Percentiles rank a stretch among this genome's conserved stretches.
Conservation (phyloP, 108 stramenopile genomes). For the Skeletonema grethae region DNA sequence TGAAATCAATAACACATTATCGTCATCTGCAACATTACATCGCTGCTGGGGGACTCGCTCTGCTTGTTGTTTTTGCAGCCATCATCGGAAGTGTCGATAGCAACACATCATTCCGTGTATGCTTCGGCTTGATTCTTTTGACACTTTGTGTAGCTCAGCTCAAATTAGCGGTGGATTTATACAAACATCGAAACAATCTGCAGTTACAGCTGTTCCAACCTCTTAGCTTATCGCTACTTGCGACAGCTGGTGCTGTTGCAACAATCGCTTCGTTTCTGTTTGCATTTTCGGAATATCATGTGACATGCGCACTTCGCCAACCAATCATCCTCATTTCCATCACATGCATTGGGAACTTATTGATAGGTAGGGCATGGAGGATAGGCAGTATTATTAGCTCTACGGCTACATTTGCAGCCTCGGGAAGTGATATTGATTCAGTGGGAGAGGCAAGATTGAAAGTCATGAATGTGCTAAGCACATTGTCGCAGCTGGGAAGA, state of each 20-base stretch:
- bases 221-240: not conserved
- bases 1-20: no score
- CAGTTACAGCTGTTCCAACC: not conserved
- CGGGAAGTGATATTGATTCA: no score
- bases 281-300: not conserved
- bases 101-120: not conserved
- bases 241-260: not conserved
- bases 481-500: not conserved
- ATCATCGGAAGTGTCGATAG: not conserved
- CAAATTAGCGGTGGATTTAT: no score
- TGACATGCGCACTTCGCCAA: not conserved
- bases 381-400: slow-evolving; percentile 6
- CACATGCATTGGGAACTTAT: not conserved
- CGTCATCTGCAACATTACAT: no score
- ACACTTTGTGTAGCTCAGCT: not conserved
- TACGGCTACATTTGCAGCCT: no score
- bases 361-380: slow-evolving; percentile 2
- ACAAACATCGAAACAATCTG: not conserved
- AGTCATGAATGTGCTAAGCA: not conserved
- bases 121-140: not conserved
- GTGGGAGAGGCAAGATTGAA: no score
- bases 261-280: not conserved
- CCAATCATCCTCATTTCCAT: not conserved
- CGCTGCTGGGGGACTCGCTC: no score
- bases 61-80: not conserved